Conservation (phyloP, 352 stramenopile genomes). For the Phytophthora gonapodyides region DNA sequence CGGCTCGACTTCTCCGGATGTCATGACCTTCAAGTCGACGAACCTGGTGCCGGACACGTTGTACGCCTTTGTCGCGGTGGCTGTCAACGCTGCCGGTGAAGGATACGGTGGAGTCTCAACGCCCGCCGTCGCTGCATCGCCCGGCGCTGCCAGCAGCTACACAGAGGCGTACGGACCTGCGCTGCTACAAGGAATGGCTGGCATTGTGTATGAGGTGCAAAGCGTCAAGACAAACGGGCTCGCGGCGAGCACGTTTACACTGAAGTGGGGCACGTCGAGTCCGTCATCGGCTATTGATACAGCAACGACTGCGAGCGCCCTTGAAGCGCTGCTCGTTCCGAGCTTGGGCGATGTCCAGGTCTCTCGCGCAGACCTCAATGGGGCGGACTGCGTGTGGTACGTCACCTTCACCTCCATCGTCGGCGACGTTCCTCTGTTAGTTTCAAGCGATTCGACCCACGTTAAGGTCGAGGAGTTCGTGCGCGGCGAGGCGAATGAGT, state of each 20-base stretch:
- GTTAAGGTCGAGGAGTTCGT: slow-evolving; percentile 89
- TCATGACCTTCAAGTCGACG: slow-evolving; percentile 72
- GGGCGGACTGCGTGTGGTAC: slow-evolving; percentile 66
- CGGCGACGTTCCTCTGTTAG: slow-evolving; percentile 80
- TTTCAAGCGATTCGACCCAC: slow-evolving; percentile 47
- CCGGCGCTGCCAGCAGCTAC: slow-evolving; percentile 82
- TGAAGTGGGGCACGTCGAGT: slow-evolving; percentile 46
- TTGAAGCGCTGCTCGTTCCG: slow-evolving; percentile 53
- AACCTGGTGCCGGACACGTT: slow-evolving; percentile 89
- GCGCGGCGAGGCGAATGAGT: slow-evolving; percentile 94
- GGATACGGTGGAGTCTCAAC: slow-evolving; percentile 88
- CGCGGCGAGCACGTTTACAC: slow-evolving; percentile 47
- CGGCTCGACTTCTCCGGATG: slow-evolving; percentile 79
- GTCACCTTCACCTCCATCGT: slow-evolving; percentile 88
- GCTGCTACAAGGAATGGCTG: slow-evolving; percentile 91
- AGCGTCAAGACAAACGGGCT: slow-evolving; percentile 69
- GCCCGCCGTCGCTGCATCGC: slow-evolving; percentile 91
- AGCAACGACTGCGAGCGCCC: slow-evolving; percentile 41
- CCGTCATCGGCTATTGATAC: slow-evolving; percentile 50
- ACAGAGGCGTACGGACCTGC: slow-evolving; percentile 91
- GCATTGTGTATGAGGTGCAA: slow-evolving; percentile 96
- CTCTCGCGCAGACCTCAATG: slow-evolving; percentile 55
- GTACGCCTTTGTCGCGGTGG: slow-evolving; percentile 94
- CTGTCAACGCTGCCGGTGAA: slow-evolving; percentile 92
- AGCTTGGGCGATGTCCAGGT: slow-evolving; percentile 64